A percentile compares a stretch with the other conserved stretches of the same genome.
These are phyloP conservation scores for Delitschia confertaspora DNA, from an alignment of 495 filamentous ascomycete genomes.

Conservation along the genomic window DNA sequence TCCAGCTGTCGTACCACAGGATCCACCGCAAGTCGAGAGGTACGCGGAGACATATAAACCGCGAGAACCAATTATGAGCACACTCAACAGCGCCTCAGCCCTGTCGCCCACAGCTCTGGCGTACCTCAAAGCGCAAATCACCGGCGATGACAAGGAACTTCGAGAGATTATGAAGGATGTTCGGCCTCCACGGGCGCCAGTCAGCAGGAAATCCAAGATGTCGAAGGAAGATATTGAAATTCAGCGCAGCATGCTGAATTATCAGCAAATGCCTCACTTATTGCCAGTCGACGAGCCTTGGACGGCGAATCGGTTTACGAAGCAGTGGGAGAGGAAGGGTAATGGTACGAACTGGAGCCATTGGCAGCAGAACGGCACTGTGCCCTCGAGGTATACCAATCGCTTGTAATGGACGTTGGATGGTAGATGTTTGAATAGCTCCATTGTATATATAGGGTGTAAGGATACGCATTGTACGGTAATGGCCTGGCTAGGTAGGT, in stretches of 20 bases:
- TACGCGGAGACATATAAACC: conserved; percentile 64
- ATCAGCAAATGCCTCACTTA: conserved; percentile 15
- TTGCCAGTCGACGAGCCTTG: conserved; percentile 15
- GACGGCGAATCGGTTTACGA: conserved; percentile 8
- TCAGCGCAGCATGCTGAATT: conserved; percentile 1
- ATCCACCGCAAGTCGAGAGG: conserved; percentile 44
- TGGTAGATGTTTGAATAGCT: too few species aligned
- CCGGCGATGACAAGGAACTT: conserved; percentile 63
- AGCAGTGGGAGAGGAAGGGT: conserved; percentile 2
- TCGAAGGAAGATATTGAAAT: conserved; percentile 2
- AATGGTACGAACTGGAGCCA: not conserved
- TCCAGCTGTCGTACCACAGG: conserved; percentile 44
- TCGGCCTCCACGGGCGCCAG: conserved; percentile 4
- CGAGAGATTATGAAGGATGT: conserved; percentile 58
- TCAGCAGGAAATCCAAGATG: conserved; percentile 2
- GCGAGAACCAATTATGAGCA: conserved; percentile 70
- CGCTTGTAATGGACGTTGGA: too few species aligned
- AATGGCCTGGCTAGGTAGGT: too few species aligned
- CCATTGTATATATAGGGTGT: too few species aligned
- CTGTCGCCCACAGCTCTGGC: conserved; percentile 37
- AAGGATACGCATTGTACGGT: too few species aligned
- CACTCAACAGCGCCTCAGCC: conserved; percentile 39
- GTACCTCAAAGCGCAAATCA: conserved; percentile 79
- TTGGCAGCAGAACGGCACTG: not conserved
- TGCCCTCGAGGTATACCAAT: too few species aligned